Percentiles rank a stretch among this genome's conserved stretches.
Conservation (phyloP, 2,329 filamentous ascomycete species). For the Fusarium verrucosum region DNA sequence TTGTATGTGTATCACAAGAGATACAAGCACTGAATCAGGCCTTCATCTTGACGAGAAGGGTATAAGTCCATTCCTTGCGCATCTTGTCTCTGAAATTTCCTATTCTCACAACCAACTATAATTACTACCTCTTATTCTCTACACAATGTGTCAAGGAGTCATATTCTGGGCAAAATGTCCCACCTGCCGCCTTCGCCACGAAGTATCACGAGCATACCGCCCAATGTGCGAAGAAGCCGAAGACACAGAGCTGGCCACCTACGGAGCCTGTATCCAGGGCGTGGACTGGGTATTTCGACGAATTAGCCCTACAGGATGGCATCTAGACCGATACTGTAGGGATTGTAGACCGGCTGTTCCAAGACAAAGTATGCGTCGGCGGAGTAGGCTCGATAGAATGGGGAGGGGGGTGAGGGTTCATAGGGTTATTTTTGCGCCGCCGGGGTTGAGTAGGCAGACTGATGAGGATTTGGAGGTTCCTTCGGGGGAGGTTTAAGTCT, state of each 20-base stretch:
- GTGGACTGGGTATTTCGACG: constrained; percentile 1
- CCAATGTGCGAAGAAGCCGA: constrained; percentile 22
- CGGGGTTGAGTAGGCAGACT: neutral
- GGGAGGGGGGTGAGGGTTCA: neutral
- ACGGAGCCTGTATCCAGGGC: constrained; percentile 10
- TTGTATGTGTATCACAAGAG: neutral
- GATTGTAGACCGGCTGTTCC: constrained; percentile 1
- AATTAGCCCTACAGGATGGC: constrained; percentile 8
- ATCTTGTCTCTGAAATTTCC: neutral
- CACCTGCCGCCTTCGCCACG: constrained; percentile 9
- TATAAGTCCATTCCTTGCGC: neutral
- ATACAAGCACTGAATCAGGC: neutral
- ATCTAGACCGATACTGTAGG: constrained; percentile 10
- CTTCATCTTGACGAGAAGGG: neutral
- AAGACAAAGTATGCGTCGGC: neutral
- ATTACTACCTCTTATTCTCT: neutral
- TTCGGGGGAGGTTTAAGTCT: neutral
- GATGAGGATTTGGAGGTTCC: neutral
- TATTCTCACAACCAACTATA: no score
- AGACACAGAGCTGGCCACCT: neutral
- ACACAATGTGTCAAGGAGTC: constrained; percentile 16
- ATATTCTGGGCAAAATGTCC: constrained; percentile 27
- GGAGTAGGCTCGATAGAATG: neutral
- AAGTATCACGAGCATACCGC: constrained; percentile 13
- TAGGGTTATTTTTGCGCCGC: neutral